Conservation (phyloP, 345 rosid genomes). For the Eucalyptus grandis region DNA sequence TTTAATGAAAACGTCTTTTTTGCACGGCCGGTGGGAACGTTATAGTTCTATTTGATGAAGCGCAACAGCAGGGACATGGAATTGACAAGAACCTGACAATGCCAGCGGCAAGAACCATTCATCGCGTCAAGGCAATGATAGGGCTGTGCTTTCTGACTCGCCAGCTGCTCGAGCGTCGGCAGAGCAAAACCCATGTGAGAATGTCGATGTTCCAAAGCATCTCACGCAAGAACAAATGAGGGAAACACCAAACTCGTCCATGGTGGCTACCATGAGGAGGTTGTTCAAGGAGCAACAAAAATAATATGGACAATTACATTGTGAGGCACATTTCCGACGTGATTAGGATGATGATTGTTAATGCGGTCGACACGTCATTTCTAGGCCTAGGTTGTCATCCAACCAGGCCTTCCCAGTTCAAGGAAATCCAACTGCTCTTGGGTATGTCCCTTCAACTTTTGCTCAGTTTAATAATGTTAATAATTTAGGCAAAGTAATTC, state of each 20-base stretch:
- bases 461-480: background rate
- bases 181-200: background rate
- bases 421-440: background rate
- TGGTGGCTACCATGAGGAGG: background rate
- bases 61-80: background rate
- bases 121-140: background rate
- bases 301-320: background rate
- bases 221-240: background rate
- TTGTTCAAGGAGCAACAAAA: background rate
- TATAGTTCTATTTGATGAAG: background rate
- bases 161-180: background rate
- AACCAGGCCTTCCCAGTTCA: background rate
- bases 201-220: background rate
- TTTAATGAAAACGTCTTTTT: background rate
- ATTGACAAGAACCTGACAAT: background rate
- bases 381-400: background rate
- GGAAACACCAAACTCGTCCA: background rate
- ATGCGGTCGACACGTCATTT: background rate
- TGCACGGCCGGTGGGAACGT: background rate
- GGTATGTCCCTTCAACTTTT: background rate
- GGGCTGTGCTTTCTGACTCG: background rate
- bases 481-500: background rate
- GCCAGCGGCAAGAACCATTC: background rate
- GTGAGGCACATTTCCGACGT: background rate
- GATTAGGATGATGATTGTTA: background rate